These are phyloP conservation scores for Rhypophila decipiens DNA, from an alignment of 495 filamentous ascomycete genomes.

Conservation along the genomic window DNA sequence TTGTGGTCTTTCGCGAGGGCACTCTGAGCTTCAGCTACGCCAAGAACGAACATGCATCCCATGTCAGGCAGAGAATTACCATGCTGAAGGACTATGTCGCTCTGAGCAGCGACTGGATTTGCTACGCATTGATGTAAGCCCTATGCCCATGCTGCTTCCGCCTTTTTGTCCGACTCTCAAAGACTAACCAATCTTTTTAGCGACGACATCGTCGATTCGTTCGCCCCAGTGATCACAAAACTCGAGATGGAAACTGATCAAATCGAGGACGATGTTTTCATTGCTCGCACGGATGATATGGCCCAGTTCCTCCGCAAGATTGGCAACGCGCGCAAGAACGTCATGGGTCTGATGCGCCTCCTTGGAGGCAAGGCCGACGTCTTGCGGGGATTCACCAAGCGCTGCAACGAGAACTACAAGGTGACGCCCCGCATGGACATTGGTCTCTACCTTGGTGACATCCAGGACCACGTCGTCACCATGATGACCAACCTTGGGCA, in stretches of 20 bases:
- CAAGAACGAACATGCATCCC: conserved; percentile 73
- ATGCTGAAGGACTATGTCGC: conserved; percentile 89
- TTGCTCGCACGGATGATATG: conserved; percentile 82
- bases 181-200: conserved; percentile 35
- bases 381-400: conserved; percentile 92
- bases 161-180: too few species aligned
- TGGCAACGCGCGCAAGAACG: conserved; percentile 84
- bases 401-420: conserved; percentile 94
- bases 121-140: conserved; percentile 92
- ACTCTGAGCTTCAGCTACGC: conserved; percentile 89
- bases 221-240: conserved; percentile 78
- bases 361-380: conserved; percentile 96
- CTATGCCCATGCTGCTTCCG: neutral
- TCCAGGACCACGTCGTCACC: conserved; percentile 97
- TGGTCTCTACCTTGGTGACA: conserved; percentile 90
- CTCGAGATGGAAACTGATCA: conserved; percentile 83
- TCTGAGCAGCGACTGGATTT: conserved; percentile 94
- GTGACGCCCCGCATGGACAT: conserved; percentile 93
- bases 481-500: conserved; percentile 96
- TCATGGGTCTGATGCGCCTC: conserved; percentile 87
- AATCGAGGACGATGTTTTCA: conserved; percentile 92
- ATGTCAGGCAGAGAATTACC: conserved; percentile 86
- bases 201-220: conserved; percentile 95
- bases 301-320: conserved; percentile 79
- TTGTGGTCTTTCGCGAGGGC: conserved; percentile 93